Evolutionary conservation across 176 grass and related monocot genomes (phyloP).

Genomic region (Aegilops bicornis): DNA sequence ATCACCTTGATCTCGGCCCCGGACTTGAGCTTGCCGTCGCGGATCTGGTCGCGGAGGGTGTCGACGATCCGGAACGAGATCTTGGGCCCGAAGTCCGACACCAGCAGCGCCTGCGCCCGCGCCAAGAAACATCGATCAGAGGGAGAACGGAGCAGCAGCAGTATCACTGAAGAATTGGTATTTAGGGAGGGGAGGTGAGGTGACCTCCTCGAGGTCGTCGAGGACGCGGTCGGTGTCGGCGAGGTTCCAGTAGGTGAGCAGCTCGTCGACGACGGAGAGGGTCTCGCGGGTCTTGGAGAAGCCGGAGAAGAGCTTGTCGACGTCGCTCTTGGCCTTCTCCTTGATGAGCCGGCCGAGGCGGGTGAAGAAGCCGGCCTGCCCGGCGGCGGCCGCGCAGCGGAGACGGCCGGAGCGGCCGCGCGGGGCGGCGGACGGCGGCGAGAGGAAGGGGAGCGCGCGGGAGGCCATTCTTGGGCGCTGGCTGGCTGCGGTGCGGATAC

Average conservation of each 20-base stretch:
- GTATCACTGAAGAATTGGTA: neutral
- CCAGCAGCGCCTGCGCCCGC: constrained; percentile 66
- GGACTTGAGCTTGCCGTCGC: constrained; percentile 90
- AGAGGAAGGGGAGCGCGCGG: constrained; percentile 56
- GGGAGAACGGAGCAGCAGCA: too few species aligned
- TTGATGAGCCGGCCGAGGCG: constrained; percentile 93
- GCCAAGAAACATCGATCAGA: too few species aligned
- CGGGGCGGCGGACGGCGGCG: constrained; percentile 21
- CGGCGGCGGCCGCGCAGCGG: constrained; percentile 53
- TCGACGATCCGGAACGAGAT: constrained; percentile 95
- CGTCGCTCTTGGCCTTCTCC: constrained; percentile 99
- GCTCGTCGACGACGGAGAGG: constrained; percentile 94
- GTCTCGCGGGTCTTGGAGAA: constrained; percentile 98
- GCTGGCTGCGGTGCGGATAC: neutral
- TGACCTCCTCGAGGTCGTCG: constrained; percentile 89
- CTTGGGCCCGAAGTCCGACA: constrained; percentile 97
- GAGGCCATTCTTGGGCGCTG: constrained; percentile 51
- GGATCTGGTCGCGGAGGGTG: constrained; percentile 81
- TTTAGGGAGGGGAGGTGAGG: neutral
- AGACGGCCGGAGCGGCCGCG: neutral
- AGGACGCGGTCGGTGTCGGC: constrained; percentile 90
- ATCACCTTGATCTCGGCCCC: constrained; percentile 88
- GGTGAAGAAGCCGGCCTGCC: constrained; percentile 94
- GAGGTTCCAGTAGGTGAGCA: constrained; percentile 99
- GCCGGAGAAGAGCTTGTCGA: constrained; percentile 96